These are phyloP conservation scores for Eucalyptus tenuipes DNA, from an alignment of 345 rosid species.

Conservation along the genomic window DNA sequence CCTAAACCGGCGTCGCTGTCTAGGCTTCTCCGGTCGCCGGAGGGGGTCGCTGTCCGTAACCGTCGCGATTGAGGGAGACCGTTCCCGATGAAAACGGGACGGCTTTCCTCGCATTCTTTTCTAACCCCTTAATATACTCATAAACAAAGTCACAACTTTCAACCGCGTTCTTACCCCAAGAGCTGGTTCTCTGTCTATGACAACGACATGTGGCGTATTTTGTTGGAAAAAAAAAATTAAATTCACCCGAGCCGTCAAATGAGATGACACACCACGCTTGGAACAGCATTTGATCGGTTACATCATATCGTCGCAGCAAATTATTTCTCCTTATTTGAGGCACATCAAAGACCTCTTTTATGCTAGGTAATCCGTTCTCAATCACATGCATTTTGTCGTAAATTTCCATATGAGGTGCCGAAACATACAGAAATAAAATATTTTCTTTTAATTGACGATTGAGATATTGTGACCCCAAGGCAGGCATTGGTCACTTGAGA, in stretches of 20 bases:
- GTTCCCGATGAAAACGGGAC: neutral
- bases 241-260: too few species aligned
- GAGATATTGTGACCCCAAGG: too few species aligned
- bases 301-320: accelerated
- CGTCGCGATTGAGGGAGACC: neutral
- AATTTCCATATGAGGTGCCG: accelerated
- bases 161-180: neutral
- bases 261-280: too few species aligned
- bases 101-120: neutral
- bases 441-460: neutral
- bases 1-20: neutral
- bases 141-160: neutral
- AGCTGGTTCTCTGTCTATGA: neutral
- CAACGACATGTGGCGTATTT: neutral
- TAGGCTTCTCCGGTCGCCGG: neutral
- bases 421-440: too few species aligned
- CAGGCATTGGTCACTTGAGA: neutral
- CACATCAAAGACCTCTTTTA: too few species aligned
- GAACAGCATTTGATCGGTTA: too few species aligned
- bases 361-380: neutral
- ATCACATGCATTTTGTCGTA: neutral
- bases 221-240: neutral
- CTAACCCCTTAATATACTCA: neutral
- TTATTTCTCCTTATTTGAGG: too few species aligned
- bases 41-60: neutral